phyloP scores from a whole-genome alignment of 768 basidiomycete species.

The Suillus sp. region DNA sequence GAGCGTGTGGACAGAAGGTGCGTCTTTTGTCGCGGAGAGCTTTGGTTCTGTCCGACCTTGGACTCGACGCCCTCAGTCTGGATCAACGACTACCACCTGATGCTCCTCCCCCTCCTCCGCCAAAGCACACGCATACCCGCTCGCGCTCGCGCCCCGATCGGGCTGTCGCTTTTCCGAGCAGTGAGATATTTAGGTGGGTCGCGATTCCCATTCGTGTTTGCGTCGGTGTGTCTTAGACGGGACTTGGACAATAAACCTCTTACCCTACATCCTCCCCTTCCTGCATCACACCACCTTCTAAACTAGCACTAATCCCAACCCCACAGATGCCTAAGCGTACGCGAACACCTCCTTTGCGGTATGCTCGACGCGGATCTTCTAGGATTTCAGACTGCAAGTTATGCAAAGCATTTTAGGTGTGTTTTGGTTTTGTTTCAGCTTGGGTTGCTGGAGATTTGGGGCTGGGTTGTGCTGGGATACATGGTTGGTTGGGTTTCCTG shows the following conservation, averaged over 20 bases:
- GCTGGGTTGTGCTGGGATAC: background rate
- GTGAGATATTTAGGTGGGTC: conserved; percentile 73
- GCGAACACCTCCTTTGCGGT: conserved; percentile 77
- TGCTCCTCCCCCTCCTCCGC: conserved; percentile 90
- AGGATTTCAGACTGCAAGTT: conserved; percentile 88
- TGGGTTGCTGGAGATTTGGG: background rate
- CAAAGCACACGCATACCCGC: conserved; percentile 40
- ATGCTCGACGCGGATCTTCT: conserved; percentile 93
- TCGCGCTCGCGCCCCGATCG: conserved; percentile 48
- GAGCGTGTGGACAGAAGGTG: conserved; percentile 71
- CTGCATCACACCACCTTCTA: no score
- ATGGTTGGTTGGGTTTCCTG: background rate
- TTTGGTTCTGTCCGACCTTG: conserved; percentile 11
- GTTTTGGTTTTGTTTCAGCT: background rate
- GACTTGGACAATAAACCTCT: no score
- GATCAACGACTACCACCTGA: conserved; percentile 96
- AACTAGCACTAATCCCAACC: background rate
- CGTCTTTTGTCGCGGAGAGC: conserved; percentile 11
- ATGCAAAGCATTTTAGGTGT: conserved; percentile 69
- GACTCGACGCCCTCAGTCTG: conserved; percentile 43
- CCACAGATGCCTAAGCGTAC: conserved; percentile 73
- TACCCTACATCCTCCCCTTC: background rate
- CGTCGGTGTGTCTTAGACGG: no score
- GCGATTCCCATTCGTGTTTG: background rate
- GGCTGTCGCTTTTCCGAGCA: conserved; percentile 95